Evolutionary conservation across 75 land plant genomes (phyloP).

Genomic region (Selaginella moellendorffii): DNA sequence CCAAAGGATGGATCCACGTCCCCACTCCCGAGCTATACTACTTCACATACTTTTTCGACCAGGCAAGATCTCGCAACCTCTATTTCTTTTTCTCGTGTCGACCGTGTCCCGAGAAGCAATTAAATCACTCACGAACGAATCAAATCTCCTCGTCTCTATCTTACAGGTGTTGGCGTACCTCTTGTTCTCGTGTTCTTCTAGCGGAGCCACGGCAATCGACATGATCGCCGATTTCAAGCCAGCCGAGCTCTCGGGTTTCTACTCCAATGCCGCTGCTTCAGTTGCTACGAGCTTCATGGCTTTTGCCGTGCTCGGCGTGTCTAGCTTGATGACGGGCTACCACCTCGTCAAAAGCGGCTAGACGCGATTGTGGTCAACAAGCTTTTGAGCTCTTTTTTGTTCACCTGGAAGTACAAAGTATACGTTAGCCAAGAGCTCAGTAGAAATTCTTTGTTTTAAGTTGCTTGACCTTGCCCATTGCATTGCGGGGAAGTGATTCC

Average conservation of each 20-base stretch:
- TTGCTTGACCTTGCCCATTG: constrained; percentile 97
- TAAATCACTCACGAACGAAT: neutral
- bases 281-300: neutral
- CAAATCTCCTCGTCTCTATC: neutral
- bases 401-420: too few relatives aligned
- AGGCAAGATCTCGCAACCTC: neutral
- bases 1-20: neutral
- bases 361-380: too few relatives aligned
- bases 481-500: constrained; percentile 84
- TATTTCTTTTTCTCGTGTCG: neutral
- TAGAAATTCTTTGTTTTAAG: neutral
- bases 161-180: neutral
- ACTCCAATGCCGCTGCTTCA: neutral
- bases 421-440: neutral
- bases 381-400: constrained; percentile 88
- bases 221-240: neutral
- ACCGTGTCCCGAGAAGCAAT: neutral
- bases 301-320: neutral
- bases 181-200: neutral
- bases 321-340: neutral
- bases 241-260: neutral
- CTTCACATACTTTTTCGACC: neutral
- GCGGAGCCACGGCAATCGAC: neutral
- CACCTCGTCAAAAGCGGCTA: neutral
- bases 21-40: neutral